Base-by-base conservation (phyloP, 805 yeast species). In the Wickerhamiella parazyma region DNA sequence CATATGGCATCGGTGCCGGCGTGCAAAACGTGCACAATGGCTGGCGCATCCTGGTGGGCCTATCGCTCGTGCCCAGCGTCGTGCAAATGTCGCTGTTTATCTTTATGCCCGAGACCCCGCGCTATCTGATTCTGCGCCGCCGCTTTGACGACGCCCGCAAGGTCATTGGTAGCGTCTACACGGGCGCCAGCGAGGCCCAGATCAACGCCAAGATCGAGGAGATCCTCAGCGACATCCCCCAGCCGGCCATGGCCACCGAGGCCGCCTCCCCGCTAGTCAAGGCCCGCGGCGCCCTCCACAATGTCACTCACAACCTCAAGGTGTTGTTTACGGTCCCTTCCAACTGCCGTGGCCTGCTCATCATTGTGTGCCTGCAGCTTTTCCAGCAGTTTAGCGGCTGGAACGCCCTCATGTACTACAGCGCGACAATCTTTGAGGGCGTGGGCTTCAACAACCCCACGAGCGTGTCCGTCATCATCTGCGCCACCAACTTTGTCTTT, bases 371-470 rank as follows among this genome's bases (percentile, higher is more conserved):
- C 26, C 66, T 89, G 51, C 97, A 91, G 65, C 95, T 94, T 46
- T 80, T 91, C 56, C 97, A 89, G 67, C 98, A 89, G 65, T 85
- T 89, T 55, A 81, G 94, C 14, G 97, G 97, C 51, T 89, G 89
- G 75, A 91, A 89, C 65, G 84, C 96, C 6, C 72, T 89, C 55
- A 83, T 89, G 94, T 89, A 91, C 67, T 89, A 87, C 63, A 80
- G 94, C 39, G 78, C 94, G 28, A 87, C 96, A 1, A 80, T 91
- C 52, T 91, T 91, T 58, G 78, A 86, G 61, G 76, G 87, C 35
- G 84, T 87, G 43, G 98, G 97, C 2, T 89, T 87, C 59, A 57
- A 74, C 49, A 76, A 87, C 59, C 73, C 97, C 8, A 81, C 95
- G n/a, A 94, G 95, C 1, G 96, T 89, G 12, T 86, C 96, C 1